Base-by-base conservation (phyloP, 2,329 filamentous ascomycete species). In the Stagonosporopsis vannaccii region DNA sequence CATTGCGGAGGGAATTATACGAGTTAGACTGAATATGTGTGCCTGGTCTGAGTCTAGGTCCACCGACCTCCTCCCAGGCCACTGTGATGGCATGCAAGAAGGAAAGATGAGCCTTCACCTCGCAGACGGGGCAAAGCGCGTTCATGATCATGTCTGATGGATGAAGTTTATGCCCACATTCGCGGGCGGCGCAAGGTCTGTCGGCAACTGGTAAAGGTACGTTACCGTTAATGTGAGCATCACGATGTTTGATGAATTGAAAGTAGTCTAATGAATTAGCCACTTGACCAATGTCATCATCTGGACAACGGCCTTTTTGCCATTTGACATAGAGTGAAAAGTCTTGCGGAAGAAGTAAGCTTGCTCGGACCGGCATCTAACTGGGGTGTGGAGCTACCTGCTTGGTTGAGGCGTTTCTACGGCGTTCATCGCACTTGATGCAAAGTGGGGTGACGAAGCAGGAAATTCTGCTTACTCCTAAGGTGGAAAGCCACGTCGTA, bases 251-350 rank as follows among this genome's bases (percentile, higher is more conserved):
- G 40, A 55, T 45, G 26, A 45, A 55, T 7, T n/a, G 33, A 23
- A 35, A 11, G 13, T 40, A 41, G 4, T 41, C 45, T 2, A 55
- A 12, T 44, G 52, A 45, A 25, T 50, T 35, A 6, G 22, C 12
- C 3, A 55, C 26, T 6, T 45, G n/a, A 11, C 40, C 45, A 30
- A 50, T 33, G 6, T 45, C 26, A 22, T 45, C 35, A 1, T 11
- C 17, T 45, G 26, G 20, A 13, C 13, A 36, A 28, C 25, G 26
- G 7, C 40, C 8, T 22, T 22, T 20, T n/a, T 50, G 52, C 52
- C 45, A 50, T 2, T 49, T 40, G 40, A 55, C 12, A 26, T 35
- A 50, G 6, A 55, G 40, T n/a, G 35, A 55, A 15, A 49, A 50
- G 11, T 50, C 45, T 9, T 44, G 22, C n/a, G 45, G 40, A 8